Conservation (phyloP, 352 stramenopile species). For the Globisporangium lucens region DNA sequence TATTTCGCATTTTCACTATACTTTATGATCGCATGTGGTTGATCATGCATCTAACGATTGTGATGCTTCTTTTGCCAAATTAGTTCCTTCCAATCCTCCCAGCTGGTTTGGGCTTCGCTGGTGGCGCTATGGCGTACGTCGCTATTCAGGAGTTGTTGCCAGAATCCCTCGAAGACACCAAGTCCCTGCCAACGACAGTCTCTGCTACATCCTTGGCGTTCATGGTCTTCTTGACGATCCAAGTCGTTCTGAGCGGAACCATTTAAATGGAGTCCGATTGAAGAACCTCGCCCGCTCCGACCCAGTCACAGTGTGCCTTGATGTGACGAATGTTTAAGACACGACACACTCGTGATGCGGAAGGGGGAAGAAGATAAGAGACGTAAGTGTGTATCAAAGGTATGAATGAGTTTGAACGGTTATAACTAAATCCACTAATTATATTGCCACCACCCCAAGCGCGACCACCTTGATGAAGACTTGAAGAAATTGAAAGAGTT, state of each 20-base stretch:
- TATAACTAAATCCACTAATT: conserved; percentile 15
- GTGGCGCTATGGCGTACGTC: conserved; percentile 97
- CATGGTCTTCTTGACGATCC: conserved; percentile 82
- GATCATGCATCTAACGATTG: background rate
- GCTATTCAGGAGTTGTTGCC: conserved; percentile 84
- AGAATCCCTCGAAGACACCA: conserved; percentile 83
- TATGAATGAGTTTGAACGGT: conserved; percentile 9
- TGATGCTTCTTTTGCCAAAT: conserved; percentile 19
- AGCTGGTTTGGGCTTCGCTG: conserved; percentile 95
- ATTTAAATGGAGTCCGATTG: conserved; percentile 14
- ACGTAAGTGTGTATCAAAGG: conserved; percentile 10
- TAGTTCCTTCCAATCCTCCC: conserved; percentile 95
- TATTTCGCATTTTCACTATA: background rate
- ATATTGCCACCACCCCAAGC: conserved; percentile 2
- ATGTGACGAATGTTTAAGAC: background rate
- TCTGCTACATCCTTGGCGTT: conserved; percentile 71
- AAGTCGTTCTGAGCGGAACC: conserved; percentile 66
- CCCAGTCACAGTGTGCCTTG: background rate
- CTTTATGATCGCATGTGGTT: background rate
- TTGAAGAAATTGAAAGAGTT: background rate
- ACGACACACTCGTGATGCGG: background rate
- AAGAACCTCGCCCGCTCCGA: background rate
- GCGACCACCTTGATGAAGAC: background rate
- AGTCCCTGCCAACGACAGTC: conserved; percentile 63
- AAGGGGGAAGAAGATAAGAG: background rate